Evolutionary conservation across 2,329 filamentous ascomycete species (phyloP).

Genomic region (Dothideomycetes sp.): DNA sequence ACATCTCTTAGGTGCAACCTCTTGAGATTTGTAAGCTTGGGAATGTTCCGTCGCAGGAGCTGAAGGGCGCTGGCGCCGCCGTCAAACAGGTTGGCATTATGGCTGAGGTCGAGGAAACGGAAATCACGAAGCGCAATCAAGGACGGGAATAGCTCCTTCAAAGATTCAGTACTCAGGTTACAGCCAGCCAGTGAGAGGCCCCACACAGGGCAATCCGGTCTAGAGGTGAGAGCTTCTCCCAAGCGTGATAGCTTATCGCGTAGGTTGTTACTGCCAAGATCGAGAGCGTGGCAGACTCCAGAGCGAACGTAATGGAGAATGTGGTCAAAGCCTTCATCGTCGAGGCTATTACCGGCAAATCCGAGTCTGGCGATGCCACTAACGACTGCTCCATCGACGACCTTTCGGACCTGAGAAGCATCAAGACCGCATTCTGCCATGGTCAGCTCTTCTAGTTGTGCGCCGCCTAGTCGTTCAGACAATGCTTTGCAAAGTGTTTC

Average conservation of each 20-base stretch:
- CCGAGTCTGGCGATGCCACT: conserved; percentile 71
- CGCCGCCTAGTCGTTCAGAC: conserved; percentile 62
- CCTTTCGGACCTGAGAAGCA: conserved; percentile 57
- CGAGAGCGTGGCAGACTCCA: conserved; percentile 74
- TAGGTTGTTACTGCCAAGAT: conserved; percentile 76
- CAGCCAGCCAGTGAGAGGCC: conserved; percentile 81
- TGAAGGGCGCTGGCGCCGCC: conserved; percentile 50
- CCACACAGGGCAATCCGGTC: conserved; percentile 48
- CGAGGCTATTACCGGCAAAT: conserved; percentile 71
- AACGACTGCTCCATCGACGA: conserved; percentile 73
- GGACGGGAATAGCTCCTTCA: conserved; percentile 65
- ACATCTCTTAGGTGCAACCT: conserved; percentile 81
- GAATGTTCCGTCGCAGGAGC: conserved; percentile 71
- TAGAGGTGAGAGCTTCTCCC: conserved; percentile 38
- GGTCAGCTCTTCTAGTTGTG: conserved; percentile 70
- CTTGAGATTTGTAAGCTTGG: conserved; percentile 65
- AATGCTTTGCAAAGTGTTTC: conserved; percentile 64
- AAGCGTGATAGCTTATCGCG: conserved; percentile 33
- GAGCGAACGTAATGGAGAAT: conserved; percentile 65
- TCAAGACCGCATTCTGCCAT: conserved; percentile 68
- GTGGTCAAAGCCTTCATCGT: conserved; percentile 61
- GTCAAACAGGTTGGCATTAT: conserved; percentile 73
- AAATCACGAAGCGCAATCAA: conserved; percentile 61
- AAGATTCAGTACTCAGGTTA: conserved; percentile 60
- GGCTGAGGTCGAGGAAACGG: conserved; percentile 83